Evolutionary conservation across 345 rosid species (phyloP), one percentile per base, ranked within the genome.

Genomic region (Noccaea caerulescens): DNA sequence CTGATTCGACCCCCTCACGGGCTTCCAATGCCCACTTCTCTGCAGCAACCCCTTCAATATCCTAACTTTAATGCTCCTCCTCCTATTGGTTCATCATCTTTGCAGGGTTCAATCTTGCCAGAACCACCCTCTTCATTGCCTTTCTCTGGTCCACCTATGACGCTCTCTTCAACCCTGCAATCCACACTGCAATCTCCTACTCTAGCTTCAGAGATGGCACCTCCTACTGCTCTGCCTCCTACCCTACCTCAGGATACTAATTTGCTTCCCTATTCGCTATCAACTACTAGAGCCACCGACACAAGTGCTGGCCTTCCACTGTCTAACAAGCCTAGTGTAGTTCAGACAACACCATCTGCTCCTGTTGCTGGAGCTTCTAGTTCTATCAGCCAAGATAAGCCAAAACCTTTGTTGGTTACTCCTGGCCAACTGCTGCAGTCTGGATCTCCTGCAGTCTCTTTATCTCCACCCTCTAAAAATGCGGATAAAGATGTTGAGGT

Each of bases 341-440:
- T 79, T 71, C 88, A 84, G 71, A 81, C 75, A 58, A 10, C 81
- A 16, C 32, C 80, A 23, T 63, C 83, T 53, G 51, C 89, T 11
- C 78, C 85, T 64, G 58, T 60, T 78, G 38, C 72, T 36, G 82
- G 80, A 45, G 55, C 73, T 59, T 81, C 92, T 41, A 76, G 69
- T 79, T 78, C 91, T 42, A 69, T 72, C 59, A 82, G 63, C 55
- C 46, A 69, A 56, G 87, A 84, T 75, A 47, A 80, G 69, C 82
- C 87, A 13, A 73, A 77, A 50, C 89, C 85, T 52, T 68, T 84
- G 41, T 54, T 89, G 69, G 62, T 91, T 62, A 91, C 90, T 58
- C 97, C 97, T n/a, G 93, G 80, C 61, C 96, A 89, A 71, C 65
- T 89, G 30, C 64, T 85, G 80, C 92, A 88, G 77, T 71, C 90